Conservation (phyloP, 2,329 filamentous ascomycete species). For the Hypoxylon sp. region DNA sequence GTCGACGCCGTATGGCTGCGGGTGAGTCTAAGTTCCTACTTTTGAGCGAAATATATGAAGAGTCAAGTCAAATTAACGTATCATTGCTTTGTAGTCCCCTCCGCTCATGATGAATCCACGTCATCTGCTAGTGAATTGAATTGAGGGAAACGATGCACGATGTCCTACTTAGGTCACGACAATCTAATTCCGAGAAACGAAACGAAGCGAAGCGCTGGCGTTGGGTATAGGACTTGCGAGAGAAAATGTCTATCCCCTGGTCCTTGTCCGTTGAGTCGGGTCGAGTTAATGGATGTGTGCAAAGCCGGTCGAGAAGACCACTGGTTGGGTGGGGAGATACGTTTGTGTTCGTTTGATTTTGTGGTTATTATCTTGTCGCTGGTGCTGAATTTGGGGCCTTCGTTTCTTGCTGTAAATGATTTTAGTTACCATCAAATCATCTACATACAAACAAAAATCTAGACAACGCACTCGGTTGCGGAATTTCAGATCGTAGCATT, state of each 20-base stretch:
- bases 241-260: conserved; percentile 3
- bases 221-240: conserved; percentile 11
- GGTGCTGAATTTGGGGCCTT: conserved; percentile 26
- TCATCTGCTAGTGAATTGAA: neutral
- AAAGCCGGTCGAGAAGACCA: neutral
- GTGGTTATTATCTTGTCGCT: conserved; percentile 18
- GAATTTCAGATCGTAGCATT: neutral
- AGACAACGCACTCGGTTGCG: conserved; percentile 22
- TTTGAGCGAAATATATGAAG: no score
- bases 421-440: conserved; percentile 9
- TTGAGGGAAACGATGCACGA: conserved; percentile 8
- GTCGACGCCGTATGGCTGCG: conserved; percentile 70
- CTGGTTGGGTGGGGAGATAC: neutral
- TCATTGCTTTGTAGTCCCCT: conserved; percentile 8
- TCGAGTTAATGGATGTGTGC: no score
- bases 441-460: conserved; percentile 18
- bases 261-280: conserved; percentile 3
- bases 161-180: conserved; percentile 1
- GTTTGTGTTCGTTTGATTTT: conserved; percentile 8
- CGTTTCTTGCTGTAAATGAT: conserved; percentile 39
- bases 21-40: conserved; percentile 57
- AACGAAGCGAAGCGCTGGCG: conserved; percentile 24
- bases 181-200: conserved; percentile 19
- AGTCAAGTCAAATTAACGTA: neutral
- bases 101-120: conserved; percentile 27